Percentiles rank a stretch among this genome's conserved stretches.
These are phyloP conservation scores for Mycena amicta DNA, from an alignment of 768 basidiomycete genomes.

Conservation along the genomic window DNA sequence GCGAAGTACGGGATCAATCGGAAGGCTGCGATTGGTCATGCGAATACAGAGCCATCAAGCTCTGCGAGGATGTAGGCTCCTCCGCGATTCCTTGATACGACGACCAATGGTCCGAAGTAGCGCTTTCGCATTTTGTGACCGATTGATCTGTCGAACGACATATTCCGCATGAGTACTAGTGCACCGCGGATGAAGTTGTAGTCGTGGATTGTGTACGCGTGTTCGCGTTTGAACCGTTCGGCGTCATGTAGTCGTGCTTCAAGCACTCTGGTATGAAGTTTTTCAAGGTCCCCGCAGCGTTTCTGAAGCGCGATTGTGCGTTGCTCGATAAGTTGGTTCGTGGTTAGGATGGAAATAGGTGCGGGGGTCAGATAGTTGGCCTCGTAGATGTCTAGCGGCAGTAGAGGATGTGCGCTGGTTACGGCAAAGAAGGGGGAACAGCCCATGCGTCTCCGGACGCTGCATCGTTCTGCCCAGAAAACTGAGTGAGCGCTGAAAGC, in stretches of 20 bases:
- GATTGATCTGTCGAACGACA: constrained; percentile 19
- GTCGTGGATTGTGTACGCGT: background rate
- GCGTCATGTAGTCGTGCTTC: background rate
- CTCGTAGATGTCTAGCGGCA: constrained; percentile 24
- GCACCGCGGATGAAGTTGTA: constrained; percentile 20
- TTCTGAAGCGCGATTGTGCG: background rate
- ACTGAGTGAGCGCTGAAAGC: constrained; percentile 4
- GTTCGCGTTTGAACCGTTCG: background rate
- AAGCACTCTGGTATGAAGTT: background rate
- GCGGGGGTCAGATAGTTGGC: constrained; percentile 16
- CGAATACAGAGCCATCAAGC: constrained; percentile 4
- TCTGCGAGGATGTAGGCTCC: constrained; percentile 4
- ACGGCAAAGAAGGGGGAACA: constrained; percentile 22
- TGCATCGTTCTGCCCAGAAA: constrained; percentile 26
- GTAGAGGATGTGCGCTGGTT: too few relatives aligned
- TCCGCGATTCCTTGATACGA: constrained; percentile 14
- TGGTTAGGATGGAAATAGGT: background rate
- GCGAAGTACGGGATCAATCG: constrained; percentile 4
- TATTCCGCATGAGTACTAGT: constrained; percentile 27
- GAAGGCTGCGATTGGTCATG: background rate
- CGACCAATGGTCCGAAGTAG: constrained; percentile 26
- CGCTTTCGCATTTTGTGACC: too few relatives aligned
- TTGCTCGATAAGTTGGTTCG: background rate
- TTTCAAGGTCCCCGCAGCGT: background rate
- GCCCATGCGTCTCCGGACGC: constrained; percentile 11